Percentiles rank a stretch among this genome's conserved stretches.
Conservation (phyloP, 768 basidiomycete species). For the Chiua virens region DNA sequence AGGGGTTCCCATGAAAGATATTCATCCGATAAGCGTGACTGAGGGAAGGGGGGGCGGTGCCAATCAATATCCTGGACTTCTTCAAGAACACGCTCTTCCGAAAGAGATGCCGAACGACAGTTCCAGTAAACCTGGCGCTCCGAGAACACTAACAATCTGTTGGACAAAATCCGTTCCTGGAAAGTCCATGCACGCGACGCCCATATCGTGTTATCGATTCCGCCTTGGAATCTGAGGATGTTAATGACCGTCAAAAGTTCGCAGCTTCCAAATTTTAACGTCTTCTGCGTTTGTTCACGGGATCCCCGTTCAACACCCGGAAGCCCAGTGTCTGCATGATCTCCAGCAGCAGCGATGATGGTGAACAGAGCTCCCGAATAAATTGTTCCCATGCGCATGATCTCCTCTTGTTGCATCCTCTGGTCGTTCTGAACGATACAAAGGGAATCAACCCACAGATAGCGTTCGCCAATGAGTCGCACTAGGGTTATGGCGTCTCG, state of each 20-base stretch:
- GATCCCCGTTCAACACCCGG: constrained; percentile 6
- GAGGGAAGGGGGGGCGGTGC: neutral
- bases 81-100: constrained; percentile 14
- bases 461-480: constrained; percentile 21
- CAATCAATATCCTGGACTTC: neutral
- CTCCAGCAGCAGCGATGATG: constrained; percentile 17
- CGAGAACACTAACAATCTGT: constrained; percentile 19
- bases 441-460: constrained; percentile 27
- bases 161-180: constrained; percentile 19
- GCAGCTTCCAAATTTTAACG: constrained; percentile 1
- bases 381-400: constrained; percentile 22
- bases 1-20: constrained; percentile 1
- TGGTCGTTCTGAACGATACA: constrained; percentile 23
- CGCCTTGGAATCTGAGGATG: neutral
- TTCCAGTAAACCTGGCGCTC: constrained; percentile 18
- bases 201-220: constrained; percentile 7
- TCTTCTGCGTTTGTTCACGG: constrained; percentile 5
- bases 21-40: neutral
- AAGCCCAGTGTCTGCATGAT: constrained; percentile 9
- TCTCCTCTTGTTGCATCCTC: constrained; percentile 16
- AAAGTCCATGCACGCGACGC: constrained; percentile 19
- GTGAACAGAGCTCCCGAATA: constrained; percentile 19
- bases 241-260: constrained; percentile 17
- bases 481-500: constrained; percentile 23
- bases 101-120: constrained; percentile 6